These are phyloP conservation scores for Peribolospora baueri DNA, from an alignment of 768 basidiomycete genomes.

Conservation along the genomic window DNA sequence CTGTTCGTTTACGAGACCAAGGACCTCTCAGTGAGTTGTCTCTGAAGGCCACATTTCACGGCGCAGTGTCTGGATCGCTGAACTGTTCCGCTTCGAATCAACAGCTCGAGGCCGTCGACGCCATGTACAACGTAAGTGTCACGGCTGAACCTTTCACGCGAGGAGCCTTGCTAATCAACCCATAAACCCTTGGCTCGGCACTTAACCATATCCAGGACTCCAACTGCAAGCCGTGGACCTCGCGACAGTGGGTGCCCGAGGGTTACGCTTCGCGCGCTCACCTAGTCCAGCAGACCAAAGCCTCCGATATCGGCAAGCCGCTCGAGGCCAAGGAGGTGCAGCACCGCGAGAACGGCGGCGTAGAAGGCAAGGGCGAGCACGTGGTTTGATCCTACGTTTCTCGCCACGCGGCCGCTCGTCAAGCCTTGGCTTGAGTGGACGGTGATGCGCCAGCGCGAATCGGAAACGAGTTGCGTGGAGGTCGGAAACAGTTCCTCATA, in stretches of 20 bases:
- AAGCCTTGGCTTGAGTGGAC: too few species aligned
- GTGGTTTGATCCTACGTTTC: too few species aligned
- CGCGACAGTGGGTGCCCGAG: constrained; percentile 32
- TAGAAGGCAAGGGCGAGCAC: too few species aligned
- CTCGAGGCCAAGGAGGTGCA: neutral
- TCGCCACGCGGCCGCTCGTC: too few species aligned
- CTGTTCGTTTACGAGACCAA: constrained; percentile 55
- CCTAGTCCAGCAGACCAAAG: neutral
- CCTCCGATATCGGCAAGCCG: constrained; percentile 4
- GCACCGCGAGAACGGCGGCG: constrained; percentile 10
- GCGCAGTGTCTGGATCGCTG: too few species aligned
- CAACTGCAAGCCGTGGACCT: constrained; percentile 41
- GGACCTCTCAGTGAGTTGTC: constrained; percentile 24
- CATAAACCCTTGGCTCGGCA: neutral
- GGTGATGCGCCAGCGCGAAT: too few species aligned
- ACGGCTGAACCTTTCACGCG: neutral
- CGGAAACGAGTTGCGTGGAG: too few species aligned
- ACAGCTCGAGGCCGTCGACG: constrained; percentile 35
- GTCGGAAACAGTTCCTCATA: too few species aligned
- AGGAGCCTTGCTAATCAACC: neutral
- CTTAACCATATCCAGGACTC: constrained; percentile 40
- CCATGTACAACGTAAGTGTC: constrained; percentile 14
- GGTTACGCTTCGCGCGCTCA: constrained; percentile 4
- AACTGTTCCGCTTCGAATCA: too few species aligned
- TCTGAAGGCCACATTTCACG: too few species aligned